phyloP scores from a whole-genome alignment of 306 rosid genomes.

The Mucuna pruriens region DNA sequence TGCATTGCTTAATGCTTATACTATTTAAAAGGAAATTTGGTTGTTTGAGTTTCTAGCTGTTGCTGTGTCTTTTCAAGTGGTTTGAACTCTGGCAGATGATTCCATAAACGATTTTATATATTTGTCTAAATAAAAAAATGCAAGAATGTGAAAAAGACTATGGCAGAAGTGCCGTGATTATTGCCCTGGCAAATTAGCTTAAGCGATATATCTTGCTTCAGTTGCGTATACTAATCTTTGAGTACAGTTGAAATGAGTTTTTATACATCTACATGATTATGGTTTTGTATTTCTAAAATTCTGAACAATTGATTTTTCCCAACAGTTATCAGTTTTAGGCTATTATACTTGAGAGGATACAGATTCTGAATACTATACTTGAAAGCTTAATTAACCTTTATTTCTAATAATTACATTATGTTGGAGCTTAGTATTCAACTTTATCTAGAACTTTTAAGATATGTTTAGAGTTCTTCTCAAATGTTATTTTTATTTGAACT shows the following conservation, averaged over 20 bases:
- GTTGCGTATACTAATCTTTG: neutral
- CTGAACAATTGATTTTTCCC: neutral
- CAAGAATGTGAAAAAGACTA: neutral
- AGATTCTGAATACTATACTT: too few species aligned
- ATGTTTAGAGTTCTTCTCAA: too few species aligned
- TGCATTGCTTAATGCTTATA: neutral
- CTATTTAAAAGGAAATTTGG: neutral
- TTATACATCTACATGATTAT: neutral
- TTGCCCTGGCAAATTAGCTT: neutral
- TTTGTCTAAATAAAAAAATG: neutral
- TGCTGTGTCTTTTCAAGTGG: neutral
- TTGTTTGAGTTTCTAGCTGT: neutral
- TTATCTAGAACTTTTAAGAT: too few species aligned
- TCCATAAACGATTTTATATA: neutral
- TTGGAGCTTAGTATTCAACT: neutral
- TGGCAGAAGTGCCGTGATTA: neutral
- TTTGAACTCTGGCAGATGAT: neutral
- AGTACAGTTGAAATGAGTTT: neutral
- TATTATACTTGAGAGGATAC: too few species aligned
- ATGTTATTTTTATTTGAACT: too few species aligned
- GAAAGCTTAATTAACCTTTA: neutral
- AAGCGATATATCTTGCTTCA: neutral
- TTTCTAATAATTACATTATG: neutral
- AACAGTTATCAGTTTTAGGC: neutral
- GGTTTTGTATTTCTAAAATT: neutral